Evolutionary conservation across 2,329 filamentous ascomycete genomes (phyloP).

Genomic region (Pseudogymnoascus sp.): DNA sequence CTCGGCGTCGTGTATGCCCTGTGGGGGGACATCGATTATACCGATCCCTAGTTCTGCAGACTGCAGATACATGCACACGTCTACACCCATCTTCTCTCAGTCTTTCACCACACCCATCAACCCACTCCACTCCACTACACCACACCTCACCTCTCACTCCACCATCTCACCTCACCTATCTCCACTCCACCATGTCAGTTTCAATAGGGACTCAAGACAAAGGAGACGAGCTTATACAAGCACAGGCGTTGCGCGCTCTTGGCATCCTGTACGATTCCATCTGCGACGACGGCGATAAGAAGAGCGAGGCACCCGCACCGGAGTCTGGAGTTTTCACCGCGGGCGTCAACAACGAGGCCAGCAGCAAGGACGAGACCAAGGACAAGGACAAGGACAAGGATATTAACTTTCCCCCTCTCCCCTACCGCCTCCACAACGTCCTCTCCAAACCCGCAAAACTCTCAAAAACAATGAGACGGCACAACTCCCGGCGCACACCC

Average conservation of each 20-base stretch:
- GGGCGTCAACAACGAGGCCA: not conserved
- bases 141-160: not conserved
- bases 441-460: not conserved
- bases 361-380: not conserved
- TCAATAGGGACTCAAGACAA: not conserved
- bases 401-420: not conserved
- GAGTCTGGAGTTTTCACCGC: not conserved
- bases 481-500: not conserved
- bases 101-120: not conserved
- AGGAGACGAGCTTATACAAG: conserved; percentile 10
- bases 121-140: not conserved
- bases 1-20: conserved; percentile 26
- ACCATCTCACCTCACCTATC: not conserved
- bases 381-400: not conserved
- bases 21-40: conserved; percentile 9
- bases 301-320: not conserved
- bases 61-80: not conserved
- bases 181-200: conserved; percentile 1
- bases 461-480: not conserved
- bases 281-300: not conserved
- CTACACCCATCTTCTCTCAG: not conserved
- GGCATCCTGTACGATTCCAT: conserved; percentile 9
- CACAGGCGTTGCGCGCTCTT: conserved; percentile 5
- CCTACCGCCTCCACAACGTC: not conserved
- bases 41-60: conserved; percentile 5